Conservation (phyloP, 495 filamentous ascomycete genomes). For the Tetracladium setigerum region DNA sequence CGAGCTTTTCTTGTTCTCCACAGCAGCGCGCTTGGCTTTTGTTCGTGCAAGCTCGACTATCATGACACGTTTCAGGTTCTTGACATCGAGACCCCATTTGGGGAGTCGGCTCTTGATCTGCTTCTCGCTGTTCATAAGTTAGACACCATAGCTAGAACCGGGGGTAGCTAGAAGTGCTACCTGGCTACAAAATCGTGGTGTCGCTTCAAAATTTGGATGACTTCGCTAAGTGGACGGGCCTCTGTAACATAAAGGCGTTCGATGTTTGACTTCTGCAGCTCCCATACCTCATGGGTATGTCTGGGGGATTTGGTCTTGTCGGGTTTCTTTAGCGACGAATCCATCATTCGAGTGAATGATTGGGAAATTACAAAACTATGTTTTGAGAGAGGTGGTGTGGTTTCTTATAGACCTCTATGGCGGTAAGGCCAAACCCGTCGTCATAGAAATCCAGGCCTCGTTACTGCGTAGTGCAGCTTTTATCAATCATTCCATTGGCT, state of each 20-base stretch:
- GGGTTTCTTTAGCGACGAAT: not conserved
- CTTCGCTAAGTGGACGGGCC: not conserved
- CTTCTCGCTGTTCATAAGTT: constrained; percentile 1
- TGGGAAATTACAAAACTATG: not conserved
- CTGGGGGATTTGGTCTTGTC: not conserved
- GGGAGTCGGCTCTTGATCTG: constrained; percentile 5
- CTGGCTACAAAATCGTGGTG: not conserved
- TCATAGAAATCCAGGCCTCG: not conserved
- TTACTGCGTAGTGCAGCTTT: not conserved
- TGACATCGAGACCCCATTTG: constrained; percentile 2
- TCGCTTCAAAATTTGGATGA: not conserved
- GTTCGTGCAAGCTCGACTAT: not conserved
- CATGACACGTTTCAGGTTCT: constrained; percentile 1
- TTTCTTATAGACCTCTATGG: constrained; percentile 1
- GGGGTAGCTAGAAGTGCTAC: not conserved
- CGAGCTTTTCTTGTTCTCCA: constrained; percentile 1
- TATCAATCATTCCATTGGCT: not conserved
- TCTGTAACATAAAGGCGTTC: constrained; percentile 1
- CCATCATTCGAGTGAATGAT: not conserved
- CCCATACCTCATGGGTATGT: constrained; percentile 1
- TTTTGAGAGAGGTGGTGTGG: too few species aligned
- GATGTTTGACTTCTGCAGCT: not conserved
- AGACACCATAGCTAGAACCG: not conserved
- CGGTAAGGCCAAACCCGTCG: not conserved
- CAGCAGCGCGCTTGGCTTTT: not conserved